Evolutionary conservation across 306 rosid genomes (phyloP), one percentile per base, ranked within the genome.

Genomic region (Lithocarpus polystachyus): DNA sequence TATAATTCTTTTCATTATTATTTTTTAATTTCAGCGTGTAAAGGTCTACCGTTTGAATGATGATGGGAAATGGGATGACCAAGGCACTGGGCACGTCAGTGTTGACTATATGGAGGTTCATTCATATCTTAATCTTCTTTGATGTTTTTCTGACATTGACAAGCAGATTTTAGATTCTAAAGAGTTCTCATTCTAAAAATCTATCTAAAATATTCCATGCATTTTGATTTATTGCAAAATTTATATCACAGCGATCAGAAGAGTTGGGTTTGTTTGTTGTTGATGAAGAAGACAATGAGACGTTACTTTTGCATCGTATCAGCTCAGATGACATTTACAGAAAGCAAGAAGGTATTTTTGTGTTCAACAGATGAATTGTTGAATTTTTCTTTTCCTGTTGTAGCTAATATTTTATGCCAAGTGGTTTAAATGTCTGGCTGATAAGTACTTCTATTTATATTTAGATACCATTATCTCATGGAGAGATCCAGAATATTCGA

Each of bases 11-110:
- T 70, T 77, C 22, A 74, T 67, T 68, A 55, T 84, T 61, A 68
- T 57, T 67, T 77, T 45, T 77, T 68, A 48, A 65, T 82, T 85
- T 82, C 98, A 94, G 99, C 97, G 99, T 53, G 99, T 94, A 74
- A 94, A 94, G 89, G 97, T 94, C 40, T 94, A 94, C 81, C 99
- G 99, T 43, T 81, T 94, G 82, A 92, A 82, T 85, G 97, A 87
- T n/a, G 97, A 89, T 77, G 99, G 94, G 51, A 94, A 94, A 84
- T 94, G 99, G 99, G 99, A 94, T 78, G 99, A 94, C 82, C 97
- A 92, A 86, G 99, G 99, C 75, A 94, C 99, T 77, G 97, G 99
- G 45, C 97, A 94, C 77, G 92, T 89, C 75, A 77, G 91, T 82
- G 92, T 94, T 80, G 97, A 94, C 86, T 94, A 88, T 86, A 31